These are phyloP conservation scores for Mediolabrus comicus DNA, from an alignment of 108 stramenopile species.

Conservation along the genomic window DNA sequence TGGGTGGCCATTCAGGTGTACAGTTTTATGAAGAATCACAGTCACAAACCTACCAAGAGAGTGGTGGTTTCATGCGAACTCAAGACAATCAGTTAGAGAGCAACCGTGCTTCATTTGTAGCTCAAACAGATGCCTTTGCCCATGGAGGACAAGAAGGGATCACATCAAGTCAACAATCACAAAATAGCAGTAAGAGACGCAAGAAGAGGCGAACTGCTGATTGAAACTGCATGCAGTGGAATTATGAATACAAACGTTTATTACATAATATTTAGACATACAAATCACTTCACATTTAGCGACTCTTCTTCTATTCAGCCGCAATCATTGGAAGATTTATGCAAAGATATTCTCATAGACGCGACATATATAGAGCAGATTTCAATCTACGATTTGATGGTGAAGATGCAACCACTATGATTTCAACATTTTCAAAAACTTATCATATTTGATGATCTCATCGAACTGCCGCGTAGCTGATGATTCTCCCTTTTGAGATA, in stretches of 20 bases:
- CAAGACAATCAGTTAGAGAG: neutral
- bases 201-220: slow-evolving; percentile 16
- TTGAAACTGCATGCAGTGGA: neutral
- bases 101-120: neutral
- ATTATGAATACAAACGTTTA: neutral
- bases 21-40: neutral
- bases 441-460: neutral
- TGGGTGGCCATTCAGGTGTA: neutral
- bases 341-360: too few relatives aligned
- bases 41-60: neutral
- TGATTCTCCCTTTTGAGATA: neutral
- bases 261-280: neutral
- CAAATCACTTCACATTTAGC: neutral
- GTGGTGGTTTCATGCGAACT: neutral
- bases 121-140: neutral
- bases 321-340: too few relatives aligned
- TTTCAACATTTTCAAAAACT: neutral
- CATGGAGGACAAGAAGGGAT: neutral
- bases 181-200: neutral
- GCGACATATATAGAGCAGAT: too few relatives aligned
- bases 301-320: neutral
- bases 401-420: neutral
- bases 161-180: neutral
- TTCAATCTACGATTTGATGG: too few relatives aligned
- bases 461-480: neutral